phyloP scores from a whole-genome alignment of 371 early-diverging fungal species.

The Lichtheimia ramosa region DNA sequence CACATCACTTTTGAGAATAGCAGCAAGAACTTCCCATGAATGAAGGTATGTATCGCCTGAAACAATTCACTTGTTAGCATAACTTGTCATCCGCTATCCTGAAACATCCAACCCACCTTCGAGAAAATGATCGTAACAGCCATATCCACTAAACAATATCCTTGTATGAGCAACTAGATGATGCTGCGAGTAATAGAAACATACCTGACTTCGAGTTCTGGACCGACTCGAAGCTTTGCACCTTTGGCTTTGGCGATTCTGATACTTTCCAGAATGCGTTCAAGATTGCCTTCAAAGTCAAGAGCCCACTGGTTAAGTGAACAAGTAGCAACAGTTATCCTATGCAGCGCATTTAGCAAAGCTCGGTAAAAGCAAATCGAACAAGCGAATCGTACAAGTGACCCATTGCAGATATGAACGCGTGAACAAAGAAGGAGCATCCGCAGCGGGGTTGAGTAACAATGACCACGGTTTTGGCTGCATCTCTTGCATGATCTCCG shows the following conservation, averaged over 20 bases:
- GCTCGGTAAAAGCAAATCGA: too few species aligned
- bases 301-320: conserved; percentile 96
- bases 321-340: conserved; percentile 81
- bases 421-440: too few species aligned
- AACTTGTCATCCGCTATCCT: background rate
- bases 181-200: background rate
- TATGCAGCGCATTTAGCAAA: background rate
- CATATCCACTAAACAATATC: conserved; percentile 79
- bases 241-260: conserved; percentile 78
- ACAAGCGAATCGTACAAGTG: too few species aligned
- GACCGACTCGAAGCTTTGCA: conserved; percentile 88
- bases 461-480: too few species aligned
- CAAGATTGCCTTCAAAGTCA: conserved; percentile 92
- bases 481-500: too few species aligned
- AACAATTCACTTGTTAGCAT: background rate
- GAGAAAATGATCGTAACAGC: conserved; percentile 96
- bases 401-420: too few species aligned
- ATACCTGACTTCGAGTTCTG: conserved; percentile 95
- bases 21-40: conserved; percentile 89
- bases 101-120: conserved; percentile 65
- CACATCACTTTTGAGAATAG: conserved; percentile 67
- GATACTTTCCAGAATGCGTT: conserved; percentile 86
- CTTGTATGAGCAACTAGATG: background rate
- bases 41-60: conserved; percentile 90
- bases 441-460: too few species aligned